These are phyloP conservation scores for Rhodotorula glutinis DNA, from an alignment of 1,284 basidiomycete genomes.

Conservation along the genomic window DNA sequence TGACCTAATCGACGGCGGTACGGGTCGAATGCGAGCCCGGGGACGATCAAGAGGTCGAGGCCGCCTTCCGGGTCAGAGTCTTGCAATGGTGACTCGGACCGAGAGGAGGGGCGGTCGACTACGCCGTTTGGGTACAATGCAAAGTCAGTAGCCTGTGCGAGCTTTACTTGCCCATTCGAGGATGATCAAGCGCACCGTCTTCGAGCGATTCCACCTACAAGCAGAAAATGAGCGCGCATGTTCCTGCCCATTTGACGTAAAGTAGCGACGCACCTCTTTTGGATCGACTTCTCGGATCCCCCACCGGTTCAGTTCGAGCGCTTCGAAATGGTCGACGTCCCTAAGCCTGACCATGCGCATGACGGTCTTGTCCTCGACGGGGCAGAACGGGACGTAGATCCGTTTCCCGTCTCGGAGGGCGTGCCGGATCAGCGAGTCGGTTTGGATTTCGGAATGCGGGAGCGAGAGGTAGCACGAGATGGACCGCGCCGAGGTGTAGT, in stretches of 20 bases:
- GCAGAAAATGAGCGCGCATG: background rate
- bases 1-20: conserved; percentile 48
- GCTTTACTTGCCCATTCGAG: too few relatives aligned
- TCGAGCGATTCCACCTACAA: conserved; percentile 16
- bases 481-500: conserved; percentile 42
- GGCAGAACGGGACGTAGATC: conserved; percentile 50
- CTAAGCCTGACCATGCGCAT: conserved; percentile 50
- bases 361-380: conserved; percentile 41
- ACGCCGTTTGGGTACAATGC: background rate
- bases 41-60: conserved; percentile 50
- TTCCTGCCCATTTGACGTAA: too few relatives aligned
- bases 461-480: conserved; percentile 49
- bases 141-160: background rate
- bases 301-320: conserved; percentile 48
- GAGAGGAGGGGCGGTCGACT: conserved; percentile 3
- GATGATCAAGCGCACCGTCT: conserved; percentile 15
- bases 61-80: conserved; percentile 44
- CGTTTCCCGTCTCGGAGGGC: conserved; percentile 45
- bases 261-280: conserved; percentile 26
- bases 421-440: conserved; percentile 47
- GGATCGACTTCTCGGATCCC: conserved; percentile 49
- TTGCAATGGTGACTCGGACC: conserved; percentile 1
- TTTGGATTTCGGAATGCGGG: conserved; percentile 47
- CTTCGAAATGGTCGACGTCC: conserved; percentile 43
- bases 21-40: conserved; percentile 49